phyloP scores from a whole-genome alignment of 495 filamentous ascomycete genomes.

The Penicillium canescens region DNA sequence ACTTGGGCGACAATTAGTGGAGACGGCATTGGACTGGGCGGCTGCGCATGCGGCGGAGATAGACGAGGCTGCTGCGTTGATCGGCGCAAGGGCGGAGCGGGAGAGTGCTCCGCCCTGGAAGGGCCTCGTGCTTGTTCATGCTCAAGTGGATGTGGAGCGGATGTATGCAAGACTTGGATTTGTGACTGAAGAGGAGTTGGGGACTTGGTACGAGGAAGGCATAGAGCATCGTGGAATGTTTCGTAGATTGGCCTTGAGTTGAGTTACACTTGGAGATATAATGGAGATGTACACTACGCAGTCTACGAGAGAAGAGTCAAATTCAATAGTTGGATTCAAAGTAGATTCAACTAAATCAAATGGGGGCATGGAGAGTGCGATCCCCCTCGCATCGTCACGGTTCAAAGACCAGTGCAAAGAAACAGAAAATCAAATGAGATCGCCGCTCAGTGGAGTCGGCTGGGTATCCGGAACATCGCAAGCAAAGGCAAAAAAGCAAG shows the following conservation, averaged over 20 bases:
- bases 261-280: not conserved
- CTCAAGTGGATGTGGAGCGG: slow-evolving; percentile 60
- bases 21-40: slow-evolving; percentile 63
- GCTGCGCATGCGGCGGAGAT: slow-evolving; percentile 51
- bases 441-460: slow-evolving; percentile 27
- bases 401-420: slow-evolving; percentile 20
- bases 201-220: slow-evolving; percentile 79
- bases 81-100: slow-evolving; percentile 41
- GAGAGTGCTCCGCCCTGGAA: slow-evolving; percentile 49
- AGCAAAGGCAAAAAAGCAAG: slow-evolving; percentile 8
- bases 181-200: slow-evolving; percentile 65
- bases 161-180: slow-evolving; percentile 72
- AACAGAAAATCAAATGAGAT: slow-evolving; percentile 18
- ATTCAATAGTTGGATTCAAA: slow-evolving; percentile 1
- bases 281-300: not conserved
- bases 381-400: slow-evolving; percentile 8
- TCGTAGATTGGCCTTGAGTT: slow-evolving; percentile 30
- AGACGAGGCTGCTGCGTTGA: slow-evolving; percentile 26
- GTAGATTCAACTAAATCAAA: slow-evolving; percentile 4
- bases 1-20: slow-evolving; percentile 62
- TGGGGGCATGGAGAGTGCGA: not conserved
- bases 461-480: slow-evolving; percentile 40
- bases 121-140: slow-evolving; percentile 73
- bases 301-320: not conserved
- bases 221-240: slow-evolving; percentile 87